Base-by-base conservation (phyloP, 2,329 filamentous ascomycete species). In the Ceratocystis variospora region DNA sequence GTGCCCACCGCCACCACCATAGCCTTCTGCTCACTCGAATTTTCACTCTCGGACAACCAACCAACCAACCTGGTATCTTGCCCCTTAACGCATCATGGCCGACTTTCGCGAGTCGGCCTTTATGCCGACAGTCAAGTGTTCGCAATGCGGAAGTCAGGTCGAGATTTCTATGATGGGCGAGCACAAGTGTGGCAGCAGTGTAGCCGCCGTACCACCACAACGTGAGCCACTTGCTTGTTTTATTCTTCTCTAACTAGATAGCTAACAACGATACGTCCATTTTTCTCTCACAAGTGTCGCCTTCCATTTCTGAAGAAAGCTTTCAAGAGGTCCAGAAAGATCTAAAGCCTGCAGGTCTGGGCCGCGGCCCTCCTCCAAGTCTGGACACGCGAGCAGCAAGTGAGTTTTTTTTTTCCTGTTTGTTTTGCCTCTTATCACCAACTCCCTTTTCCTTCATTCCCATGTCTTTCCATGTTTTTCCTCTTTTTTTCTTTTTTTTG, bases 161-260 rank as follows among this genome's bases (percentile, higher is more conserved):
- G 87, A 92, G 73, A 94, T 96, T 71, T 87, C 88, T 50, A 79
- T 86, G 74, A 88, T 96, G 87, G 90, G 89, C 69, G 90, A 95
- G 69, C 91, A 96, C 78, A 74, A 89, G 68, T 96, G 91, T 59
- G 53, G 50, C 45, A 64, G 61, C 25, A 25, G 37, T 41, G 10
- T 41, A 41, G 37, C 66, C 5, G 63, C 66, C 3, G 66, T 65
- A 5, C 66, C 66, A 6, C 65, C 66, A 6, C 65, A 67, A 64
- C 28, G 65, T 67, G 41, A 64, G 65, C 28, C 75, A 59, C 77
- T 75, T 67, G 73, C 77, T n/a, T 12, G 19, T 17, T 17, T 55
- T 15, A 8, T 50, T 15, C 41, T 28, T 37, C 57, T 41, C 28
- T 25, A 19, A 12, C 25, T 22, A 12, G n/a, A 8, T 25, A 22